Evolutionary conservation across 495 filamentous ascomycete species (phyloP).

Genomic region (Antarctomyces pellizariae): DNA sequence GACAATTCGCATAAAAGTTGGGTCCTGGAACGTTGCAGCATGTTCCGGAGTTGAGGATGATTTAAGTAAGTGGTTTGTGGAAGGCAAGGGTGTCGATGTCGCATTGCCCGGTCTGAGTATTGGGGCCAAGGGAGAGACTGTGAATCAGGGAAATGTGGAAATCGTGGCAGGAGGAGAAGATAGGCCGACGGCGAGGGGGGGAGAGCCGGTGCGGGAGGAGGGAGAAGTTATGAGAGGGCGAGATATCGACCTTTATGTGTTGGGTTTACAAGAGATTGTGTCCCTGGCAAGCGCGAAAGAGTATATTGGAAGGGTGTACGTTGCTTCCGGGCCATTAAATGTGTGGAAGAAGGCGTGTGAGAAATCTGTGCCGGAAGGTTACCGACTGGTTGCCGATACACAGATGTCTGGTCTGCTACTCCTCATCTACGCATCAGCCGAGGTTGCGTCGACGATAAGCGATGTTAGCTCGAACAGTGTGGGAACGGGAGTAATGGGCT

Average conservation of each 20-base stretch:
- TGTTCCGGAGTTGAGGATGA: conserved; percentile 66
- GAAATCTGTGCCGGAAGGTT: conserved; percentile 50
- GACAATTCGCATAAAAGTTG: conserved; percentile 60
- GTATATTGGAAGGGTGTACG: conserved; percentile 38
- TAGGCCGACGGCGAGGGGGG: conserved; percentile 15
- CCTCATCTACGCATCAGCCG: conserved; percentile 65
- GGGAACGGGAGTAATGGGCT: conserved; percentile 74
- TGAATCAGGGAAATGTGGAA: conserved; percentile 14
- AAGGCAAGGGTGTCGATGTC: conserved; percentile 43
- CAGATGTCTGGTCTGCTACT: conserved; percentile 72
- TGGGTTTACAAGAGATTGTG: conserved; percentile 82
- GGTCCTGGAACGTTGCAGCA: conserved; percentile 86
- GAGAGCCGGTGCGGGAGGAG: conserved; percentile 15
- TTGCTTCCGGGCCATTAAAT: conserved; percentile 39
- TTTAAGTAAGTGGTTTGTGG: conserved; percentile 63
- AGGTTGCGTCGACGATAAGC: conserved; percentile 42
- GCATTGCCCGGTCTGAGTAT: conserved; percentile 28
- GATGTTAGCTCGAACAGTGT: conserved; percentile 57
- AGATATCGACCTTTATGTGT: conserved; percentile 67
- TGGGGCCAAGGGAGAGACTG: conserved; percentile 10
- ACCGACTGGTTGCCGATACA: conserved; percentile 49
- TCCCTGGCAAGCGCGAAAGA: conserved; percentile 45
- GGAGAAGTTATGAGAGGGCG: conserved; percentile 22
- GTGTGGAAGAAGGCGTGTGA: conserved; percentile 60
- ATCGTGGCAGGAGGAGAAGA: conserved; percentile 20